Percentiles rank a stretch among this genome's conserved stretches.
These are phyloP conservation scores for Phytopythium ostracodes DNA, from an alignment of 352 stramenopile genomes.

Conservation along the genomic window DNA sequence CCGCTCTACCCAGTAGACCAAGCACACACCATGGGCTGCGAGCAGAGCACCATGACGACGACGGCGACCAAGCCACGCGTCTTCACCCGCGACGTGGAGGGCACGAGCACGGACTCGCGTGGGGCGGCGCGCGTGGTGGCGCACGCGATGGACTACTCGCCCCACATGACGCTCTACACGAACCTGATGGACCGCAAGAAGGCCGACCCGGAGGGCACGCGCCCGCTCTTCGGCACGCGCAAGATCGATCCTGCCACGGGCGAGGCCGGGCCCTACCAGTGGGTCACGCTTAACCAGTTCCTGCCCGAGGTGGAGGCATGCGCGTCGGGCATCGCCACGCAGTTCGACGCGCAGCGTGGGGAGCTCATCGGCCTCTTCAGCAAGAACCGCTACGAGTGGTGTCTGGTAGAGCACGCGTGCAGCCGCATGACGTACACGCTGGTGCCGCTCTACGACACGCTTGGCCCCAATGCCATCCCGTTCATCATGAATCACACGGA, in stretches of 20 bases:
- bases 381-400: constrained; percentile 76
- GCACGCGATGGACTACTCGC: constrained; percentile 21
- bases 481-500: constrained; percentile 78
- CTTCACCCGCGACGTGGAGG: constrained; percentile 9
- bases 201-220: constrained; percentile 21
- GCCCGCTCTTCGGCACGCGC: constrained; percentile 38
- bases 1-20: no score
- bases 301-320: constrained; percentile 33
- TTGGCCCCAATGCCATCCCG: constrained; percentile 61
- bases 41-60: constrained; percentile 1
- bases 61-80: neutral
- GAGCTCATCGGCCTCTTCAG: constrained; percentile 55
- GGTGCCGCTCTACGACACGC: no score
- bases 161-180: constrained; percentile 37
- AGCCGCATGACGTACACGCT: constrained; percentile 63
- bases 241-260: constrained; percentile 28
- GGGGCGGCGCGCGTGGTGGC: constrained; percentile 19
- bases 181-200: constrained; percentile 30
- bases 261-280: constrained; percentile 42
- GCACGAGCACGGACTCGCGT: constrained; percentile 17
- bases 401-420: constrained; percentile 42
- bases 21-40: constrained; percentile 5
- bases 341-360: constrained; percentile 35
- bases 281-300: constrained; percentile 54
- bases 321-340: constrained; percentile 30